These are phyloP conservation scores for Populus hybrid DNA, from an alignment of 441 rosid genomes.

Conservation along the genomic window DNA sequence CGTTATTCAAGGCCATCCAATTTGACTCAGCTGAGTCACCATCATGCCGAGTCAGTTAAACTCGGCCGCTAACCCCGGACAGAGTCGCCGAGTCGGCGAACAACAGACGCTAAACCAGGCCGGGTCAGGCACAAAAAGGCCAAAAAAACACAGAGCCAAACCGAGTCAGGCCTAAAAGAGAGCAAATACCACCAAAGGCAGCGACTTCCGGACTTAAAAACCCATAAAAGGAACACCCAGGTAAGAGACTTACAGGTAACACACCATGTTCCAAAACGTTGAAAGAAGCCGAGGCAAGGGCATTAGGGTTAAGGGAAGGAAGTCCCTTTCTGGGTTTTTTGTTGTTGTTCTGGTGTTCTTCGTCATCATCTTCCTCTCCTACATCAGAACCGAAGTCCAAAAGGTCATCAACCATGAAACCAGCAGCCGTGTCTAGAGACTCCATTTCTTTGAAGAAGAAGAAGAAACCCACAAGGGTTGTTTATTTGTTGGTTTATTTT, in stretches of 20 bases:
- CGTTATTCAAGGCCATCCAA: conserved; percentile 35
- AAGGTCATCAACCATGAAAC: conserved; percentile 60
- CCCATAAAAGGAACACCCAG: conserved; percentile 7
- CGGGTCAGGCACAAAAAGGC: conserved; percentile 12
- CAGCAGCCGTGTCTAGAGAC: conserved; percentile 45
- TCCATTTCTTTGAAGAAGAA: conserved; percentile 26
- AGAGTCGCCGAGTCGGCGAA: conserved; percentile 20
- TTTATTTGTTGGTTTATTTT: not conserved
- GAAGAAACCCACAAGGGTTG: not conserved
- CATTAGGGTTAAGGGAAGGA: conserved; percentile 22
- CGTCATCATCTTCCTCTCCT: conserved; percentile 47
- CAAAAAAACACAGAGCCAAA: conserved; percentile 14
- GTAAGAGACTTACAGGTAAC: conserved; percentile 39
- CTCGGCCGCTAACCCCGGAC: conserved; percentile 6
- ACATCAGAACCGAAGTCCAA: conserved; percentile 58
- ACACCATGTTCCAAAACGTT: conserved; percentile 17
- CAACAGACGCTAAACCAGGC: not conserved
- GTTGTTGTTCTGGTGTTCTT: conserved; percentile 22
- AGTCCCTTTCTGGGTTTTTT: conserved; percentile 24
- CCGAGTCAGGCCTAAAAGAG: conserved; percentile 15
- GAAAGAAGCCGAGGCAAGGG: conserved; percentile 14
- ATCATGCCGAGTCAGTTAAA: conserved; percentile 19
- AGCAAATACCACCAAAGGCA: not conserved
- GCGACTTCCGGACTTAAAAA: not conserved
- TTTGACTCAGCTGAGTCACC: conserved; percentile 33